phyloP scores from a whole-genome alignment of 805 yeast genomes.

The Yarrowia keelungensis region DNA sequence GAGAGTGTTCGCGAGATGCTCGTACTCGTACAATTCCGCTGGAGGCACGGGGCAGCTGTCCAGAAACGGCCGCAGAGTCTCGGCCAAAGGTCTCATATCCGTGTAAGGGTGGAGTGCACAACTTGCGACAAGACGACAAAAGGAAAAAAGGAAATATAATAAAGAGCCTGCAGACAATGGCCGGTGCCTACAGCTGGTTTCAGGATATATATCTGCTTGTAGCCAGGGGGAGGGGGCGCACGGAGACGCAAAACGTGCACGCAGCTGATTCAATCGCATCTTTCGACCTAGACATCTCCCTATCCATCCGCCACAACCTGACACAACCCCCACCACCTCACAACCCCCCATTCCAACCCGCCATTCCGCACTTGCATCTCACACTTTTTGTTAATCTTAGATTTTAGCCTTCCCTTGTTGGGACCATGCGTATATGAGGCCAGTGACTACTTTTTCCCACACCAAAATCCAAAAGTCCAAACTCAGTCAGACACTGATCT shows the following conservation, averaged over 20 bases:
- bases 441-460: constrained; percentile 37
- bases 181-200: constrained; percentile 23
- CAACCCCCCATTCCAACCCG: constrained; percentile 31
- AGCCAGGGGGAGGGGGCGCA: background rate
- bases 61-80: constrained; percentile 10
- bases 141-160: constrained; percentile 10
- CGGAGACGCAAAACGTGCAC: no score
- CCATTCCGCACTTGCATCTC: constrained; percentile 36
- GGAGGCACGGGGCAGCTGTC: background rate
- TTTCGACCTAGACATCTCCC: background rate
- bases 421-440: constrained; percentile 37
- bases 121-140: background rate
- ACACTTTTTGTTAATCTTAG: constrained; percentile 35
- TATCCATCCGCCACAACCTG: background rate
- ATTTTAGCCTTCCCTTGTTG: constrained; percentile 36
- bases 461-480: constrained; percentile 31
- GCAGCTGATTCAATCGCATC: background rate
- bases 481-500: constrained; percentile 36
- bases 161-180: constrained; percentile 24
- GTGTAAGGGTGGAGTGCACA: background rate
- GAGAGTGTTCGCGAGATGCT: background rate
- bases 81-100: constrained; percentile 15
- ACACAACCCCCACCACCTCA: background rate
- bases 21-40: background rate
- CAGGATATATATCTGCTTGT: constrained; percentile 14